Percentiles rank a stretch among this genome's conserved stretches.
phyloP scores from a whole-genome alignment of 2,329 filamentous ascomycete species.

The Rhytidhysteron rufulum region DNA sequence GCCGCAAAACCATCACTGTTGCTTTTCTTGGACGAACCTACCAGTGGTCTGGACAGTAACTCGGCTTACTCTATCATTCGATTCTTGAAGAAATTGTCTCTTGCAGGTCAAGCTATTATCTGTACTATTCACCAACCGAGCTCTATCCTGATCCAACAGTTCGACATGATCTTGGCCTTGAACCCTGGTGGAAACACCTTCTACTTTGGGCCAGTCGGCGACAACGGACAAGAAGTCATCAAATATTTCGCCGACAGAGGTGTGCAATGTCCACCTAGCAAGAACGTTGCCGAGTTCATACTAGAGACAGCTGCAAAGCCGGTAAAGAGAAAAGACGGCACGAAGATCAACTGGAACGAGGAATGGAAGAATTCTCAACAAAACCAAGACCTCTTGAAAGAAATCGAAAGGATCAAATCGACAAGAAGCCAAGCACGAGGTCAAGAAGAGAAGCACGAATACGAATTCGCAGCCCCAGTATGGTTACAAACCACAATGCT shows the following conservation, averaged over 20 bases:
- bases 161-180: slow-evolving; percentile 59
- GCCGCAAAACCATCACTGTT: slow-evolving; percentile 58
- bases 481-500: slow-evolving; percentile 60
- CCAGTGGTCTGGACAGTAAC: slow-evolving; percentile 66
- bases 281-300: slow-evolving; percentile 2
- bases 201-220: slow-evolving; percentile 57
- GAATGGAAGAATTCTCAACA: not conserved
- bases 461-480: slow-evolving; percentile 66
- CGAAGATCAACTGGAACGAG: slow-evolving; percentile 47
- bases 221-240: slow-evolving; percentile 25
- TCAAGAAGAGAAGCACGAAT: not conserved
- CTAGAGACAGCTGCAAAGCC: not conserved
- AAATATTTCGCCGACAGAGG: slow-evolving; percentile 49
- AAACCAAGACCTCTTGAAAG: not conserved
- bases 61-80: slow-evolving; percentile 65
- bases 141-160: slow-evolving; percentile 58
- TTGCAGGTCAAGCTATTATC: slow-evolving; percentile 61
- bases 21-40: slow-evolving; percentile 70
- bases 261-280: slow-evolving; percentile 10
- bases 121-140: slow-evolving; percentile 66
- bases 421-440: not conserved
- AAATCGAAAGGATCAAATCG: not conserved
- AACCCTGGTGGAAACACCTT: slow-evolving; percentile 57
- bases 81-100: slow-evolving; percentile 64
- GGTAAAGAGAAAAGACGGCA: slow-evolving; percentile 40